Conservation (phyloP, 2,329 filamentous ascomycete species). For the Periconia digitata region DNA sequence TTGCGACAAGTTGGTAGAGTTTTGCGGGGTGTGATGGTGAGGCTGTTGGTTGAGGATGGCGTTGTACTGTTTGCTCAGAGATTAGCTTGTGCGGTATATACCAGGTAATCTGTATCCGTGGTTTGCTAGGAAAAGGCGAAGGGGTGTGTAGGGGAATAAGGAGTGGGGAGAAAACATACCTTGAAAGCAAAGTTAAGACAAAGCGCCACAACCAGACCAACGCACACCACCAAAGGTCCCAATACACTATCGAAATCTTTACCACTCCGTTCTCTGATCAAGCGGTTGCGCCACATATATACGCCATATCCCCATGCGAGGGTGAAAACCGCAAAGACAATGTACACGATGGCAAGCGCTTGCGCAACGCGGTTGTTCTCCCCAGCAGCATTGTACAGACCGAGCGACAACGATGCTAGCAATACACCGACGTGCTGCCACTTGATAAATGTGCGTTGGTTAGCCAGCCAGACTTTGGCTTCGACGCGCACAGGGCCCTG, state of each 20-base stretch:
- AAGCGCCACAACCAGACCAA: slow-evolving; percentile 75
- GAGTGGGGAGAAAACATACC: slow-evolving; percentile 47
- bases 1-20: not conserved
- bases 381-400: slow-evolving; percentile 85
- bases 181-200: slow-evolving; percentile 88
- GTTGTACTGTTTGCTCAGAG: slow-evolving; percentile 13
- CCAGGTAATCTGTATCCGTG: not conserved
- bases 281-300: slow-evolving; percentile 70
- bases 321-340: slow-evolving; percentile 77
- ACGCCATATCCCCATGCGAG: slow-evolving; percentile 86
- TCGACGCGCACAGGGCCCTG: slow-evolving; percentile 88
- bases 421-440: slow-evolving; percentile 96
- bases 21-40: not conserved
- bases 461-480: slow-evolving; percentile 97
- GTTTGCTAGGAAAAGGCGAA: not conserved
- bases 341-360: slow-evolving; percentile 79
- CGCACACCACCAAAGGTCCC: slow-evolving; percentile 80
- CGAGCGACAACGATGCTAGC: slow-evolving; percentile 79
- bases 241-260: slow-evolving; percentile 90
- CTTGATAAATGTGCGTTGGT: slow-evolving; percentile 97
- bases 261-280: slow-evolving; percentile 84
- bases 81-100: not conserved
- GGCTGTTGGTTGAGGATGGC: slow-evolving; percentile 7
- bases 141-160: not conserved
- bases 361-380: slow-evolving; percentile 72